Evolutionary conservation across 495 filamentous ascomycete genomes (phyloP), one percentile per base, ranked within the genome.

Genomic region (Talaromyces trachyspermus): DNA sequence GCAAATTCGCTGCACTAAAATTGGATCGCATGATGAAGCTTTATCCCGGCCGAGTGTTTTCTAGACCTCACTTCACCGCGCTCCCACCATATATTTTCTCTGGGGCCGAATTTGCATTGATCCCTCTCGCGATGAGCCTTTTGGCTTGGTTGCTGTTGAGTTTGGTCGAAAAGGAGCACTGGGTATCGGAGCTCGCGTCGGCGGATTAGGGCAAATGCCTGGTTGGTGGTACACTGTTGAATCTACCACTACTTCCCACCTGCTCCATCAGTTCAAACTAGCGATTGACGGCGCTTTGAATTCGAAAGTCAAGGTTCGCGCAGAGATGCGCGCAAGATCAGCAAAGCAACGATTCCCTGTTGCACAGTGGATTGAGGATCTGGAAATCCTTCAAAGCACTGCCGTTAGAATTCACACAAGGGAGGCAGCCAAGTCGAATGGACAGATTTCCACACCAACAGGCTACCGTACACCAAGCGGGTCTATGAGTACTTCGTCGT

Each of bases 111-210:
- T 88, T 89, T 50, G 84, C 85, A 12, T 67, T 89, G 25, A 88
- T 89, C 46, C 85, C 85, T 5, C 82, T 14, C 78, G 85, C 48
- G 85, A 89, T 51, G 85, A 89, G 58, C 85, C 85, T 0, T 89
- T 89, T 52, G 85, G 85, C 23, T 63, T 89, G n/a, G 85, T 88
- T 3, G 85, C 85, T 24, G 85, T 89, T 36, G 85, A 89, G 56
- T 89, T 88, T 53, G 85, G 85, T 20, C 72, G 85, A 19, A 88
- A 88, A 59, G 85, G 85, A 33, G 85, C 85, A 11, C 70, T 89
- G 12, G 84, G 85, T 43, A 82, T 89, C 44, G 85, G 85, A 17
- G 80, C 83, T 26, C 62, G 74, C 41, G 74, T 77, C n/a, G 74
- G 74, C 46, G 85, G 85, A 20, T 70, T 89, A 24, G 85, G 85